phyloP scores from a whole-genome alignment of 257 asterid genomes.

The Fraxinus quadrangulata region DNA sequence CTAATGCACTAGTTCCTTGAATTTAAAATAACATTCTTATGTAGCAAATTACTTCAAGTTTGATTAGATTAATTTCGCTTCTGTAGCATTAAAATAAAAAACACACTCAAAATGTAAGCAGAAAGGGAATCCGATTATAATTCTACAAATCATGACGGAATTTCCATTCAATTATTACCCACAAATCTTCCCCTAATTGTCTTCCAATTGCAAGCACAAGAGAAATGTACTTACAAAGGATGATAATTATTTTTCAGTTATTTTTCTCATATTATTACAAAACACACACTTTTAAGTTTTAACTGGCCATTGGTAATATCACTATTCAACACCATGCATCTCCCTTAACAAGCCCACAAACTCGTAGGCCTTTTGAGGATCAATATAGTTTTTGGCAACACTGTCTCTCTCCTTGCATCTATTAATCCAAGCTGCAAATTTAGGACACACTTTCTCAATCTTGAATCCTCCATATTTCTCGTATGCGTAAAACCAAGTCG shows the following conservation, averaged over 20 bases:
- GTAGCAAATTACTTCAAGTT: too few species aligned
- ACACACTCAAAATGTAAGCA: neutral
- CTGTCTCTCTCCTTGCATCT: constrained; percentile 59
- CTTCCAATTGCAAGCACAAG: neutral
- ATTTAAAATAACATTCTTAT: too few species aligned
- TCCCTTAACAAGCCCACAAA: constrained; percentile 54
- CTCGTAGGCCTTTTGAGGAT: constrained; percentile 47
- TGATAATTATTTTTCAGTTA: constrained; percentile 4
- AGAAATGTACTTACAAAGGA: neutral
- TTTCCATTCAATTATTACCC: neutral
- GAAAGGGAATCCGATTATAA: too few species aligned
- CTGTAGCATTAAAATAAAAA: neutral
- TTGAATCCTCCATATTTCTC: constrained; percentile 67
- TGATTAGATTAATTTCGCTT: neutral
- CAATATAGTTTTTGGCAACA: constrained; percentile 51
- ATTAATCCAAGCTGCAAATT: constrained; percentile 57
- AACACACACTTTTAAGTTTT: neutral
- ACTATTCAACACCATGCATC: constrained; percentile 61
- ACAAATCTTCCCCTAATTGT: neutral
- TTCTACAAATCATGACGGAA: neutral
- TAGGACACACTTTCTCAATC: constrained; percentile 61
- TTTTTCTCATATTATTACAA: neutral
- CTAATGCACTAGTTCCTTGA: too few species aligned
- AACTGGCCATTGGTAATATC: neutral
- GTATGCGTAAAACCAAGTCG: constrained; percentile 63